Conservation (phyloP, 352 stramenopile species). For the Phytophthora quininea region DNA sequence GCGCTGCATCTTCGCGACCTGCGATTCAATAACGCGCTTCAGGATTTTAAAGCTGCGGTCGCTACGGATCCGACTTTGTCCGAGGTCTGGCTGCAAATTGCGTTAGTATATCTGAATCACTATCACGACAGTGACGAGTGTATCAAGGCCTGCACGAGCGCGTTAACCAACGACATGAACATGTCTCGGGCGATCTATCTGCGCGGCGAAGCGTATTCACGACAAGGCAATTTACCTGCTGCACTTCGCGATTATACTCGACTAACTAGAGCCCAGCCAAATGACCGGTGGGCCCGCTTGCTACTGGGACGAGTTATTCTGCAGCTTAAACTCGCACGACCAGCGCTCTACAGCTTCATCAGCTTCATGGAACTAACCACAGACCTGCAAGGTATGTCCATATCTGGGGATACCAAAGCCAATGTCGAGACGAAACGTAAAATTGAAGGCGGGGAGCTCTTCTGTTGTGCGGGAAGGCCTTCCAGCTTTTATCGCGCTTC, state of each 20-base stretch:
- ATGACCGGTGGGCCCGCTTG: slow-evolving; percentile 67
- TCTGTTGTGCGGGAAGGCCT: slow-evolving; percentile 66
- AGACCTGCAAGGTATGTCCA: slow-evolving; percentile 3
- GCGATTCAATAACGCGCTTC: slow-evolving; percentile 75
- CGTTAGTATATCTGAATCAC: slow-evolving; percentile 80
- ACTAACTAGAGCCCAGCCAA: slow-evolving; percentile 60
- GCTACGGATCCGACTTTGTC: slow-evolving; percentile 75
- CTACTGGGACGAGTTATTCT: slow-evolving; percentile 64
- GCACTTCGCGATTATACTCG: slow-evolving; percentile 71
- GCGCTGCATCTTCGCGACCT: slow-evolving; percentile 72
- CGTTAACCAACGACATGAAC: slow-evolving; percentile 66
- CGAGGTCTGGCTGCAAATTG: slow-evolving; percentile 83
- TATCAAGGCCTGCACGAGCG: slow-evolving; percentile 66
- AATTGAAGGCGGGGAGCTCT: slow-evolving; percentile 47
- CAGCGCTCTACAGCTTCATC: slow-evolving; percentile 80
- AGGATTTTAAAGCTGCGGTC: slow-evolving; percentile 83
- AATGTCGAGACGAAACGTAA: slow-evolving; percentile 4
- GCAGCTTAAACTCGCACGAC: slow-evolving; percentile 56
- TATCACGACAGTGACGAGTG: slow-evolving; percentile 79
- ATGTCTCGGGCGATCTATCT: slow-evolving; percentile 70
- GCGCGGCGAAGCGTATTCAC: slow-evolving; percentile 65
- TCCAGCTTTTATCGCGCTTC: slow-evolving; percentile 74
- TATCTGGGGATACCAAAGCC: background rate
- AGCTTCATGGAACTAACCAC: slow-evolving; percentile 63
- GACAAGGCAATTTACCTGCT: slow-evolving; percentile 58